Evolutionary conservation across 345 rosid genomes (phyloP), one percentile per base, ranked within the genome.

Genomic region (Linum trigynum): DNA sequence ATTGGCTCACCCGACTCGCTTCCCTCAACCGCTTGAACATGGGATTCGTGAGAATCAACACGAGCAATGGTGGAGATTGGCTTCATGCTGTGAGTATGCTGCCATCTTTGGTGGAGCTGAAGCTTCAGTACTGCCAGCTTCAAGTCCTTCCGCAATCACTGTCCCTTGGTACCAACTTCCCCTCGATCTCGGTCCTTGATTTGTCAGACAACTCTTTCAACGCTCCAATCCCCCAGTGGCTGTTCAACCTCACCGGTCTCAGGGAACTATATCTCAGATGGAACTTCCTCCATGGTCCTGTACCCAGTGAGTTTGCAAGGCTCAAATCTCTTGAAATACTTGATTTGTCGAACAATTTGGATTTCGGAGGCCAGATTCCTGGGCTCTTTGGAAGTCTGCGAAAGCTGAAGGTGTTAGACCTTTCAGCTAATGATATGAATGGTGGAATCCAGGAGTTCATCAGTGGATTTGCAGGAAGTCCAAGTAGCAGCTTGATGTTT

Each of bases 1-100:
- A 57, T 38, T 82, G 89, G 86, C 68, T 84, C 57, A 68, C 76
- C 2, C 38, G 76, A 59, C 70, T 82, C 43, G 74, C 79, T 45
- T 80, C 80, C 43, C 56, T 84, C 16, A 76, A 65, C 23, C 57
- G 78, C 64, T 73, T 84, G 9, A 69, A 73, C 62, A 62, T 82
- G 73, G 86, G 80, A 51, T 48, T 15, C 14, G 53, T 48, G 53
- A 71, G 53, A 61, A 73, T 70, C 67, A 77, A 84, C 60, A 77
- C 80, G 2, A 75, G 70, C 16, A 65, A 67, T 35, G 66, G 43
- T 1, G 78, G 68, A 66, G 70, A 69, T 51, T 84, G 89, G 89
- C 69, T 76, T 61, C 66, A 76, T 35, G 68, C 66, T 41, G 39
- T 82, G 61, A 80, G 71, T 60, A 75, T 4, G 74, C 60, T 80